phyloP scores from a whole-genome alignment of 352 stramenopile genomes.

The Hyphochytrium catenoides region DNA sequence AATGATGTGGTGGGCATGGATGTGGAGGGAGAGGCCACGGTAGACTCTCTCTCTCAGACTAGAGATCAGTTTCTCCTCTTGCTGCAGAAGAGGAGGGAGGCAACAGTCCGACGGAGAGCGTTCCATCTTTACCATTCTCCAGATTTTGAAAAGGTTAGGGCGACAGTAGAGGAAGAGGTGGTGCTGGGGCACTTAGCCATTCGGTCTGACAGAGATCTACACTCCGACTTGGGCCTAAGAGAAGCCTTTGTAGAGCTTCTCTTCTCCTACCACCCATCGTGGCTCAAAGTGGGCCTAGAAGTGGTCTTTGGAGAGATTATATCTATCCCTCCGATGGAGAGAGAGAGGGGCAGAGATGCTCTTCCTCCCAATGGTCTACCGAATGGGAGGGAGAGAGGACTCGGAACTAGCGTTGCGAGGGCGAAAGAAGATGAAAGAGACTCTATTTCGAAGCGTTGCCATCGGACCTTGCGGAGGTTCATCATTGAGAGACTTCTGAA shows the following conservation, averaged over 20 bases:
- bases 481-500: slow-evolving; percentile 25
- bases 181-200: slow-evolving; percentile 39
- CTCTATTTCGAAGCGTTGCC: slow-evolving; percentile 37
- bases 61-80: slow-evolving; percentile 22
- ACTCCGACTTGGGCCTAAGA: slow-evolving; percentile 65
- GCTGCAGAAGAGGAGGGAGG: slow-evolving; percentile 38
- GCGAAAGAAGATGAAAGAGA: slow-evolving; percentile 21
- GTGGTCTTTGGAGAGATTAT: slow-evolving; percentile 37
- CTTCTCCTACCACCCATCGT: slow-evolving; percentile 71
- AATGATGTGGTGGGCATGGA: not conserved
- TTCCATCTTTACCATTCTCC: slow-evolving; percentile 27
- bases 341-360: slow-evolving; percentile 24
- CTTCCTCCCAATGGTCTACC: slow-evolving; percentile 16
- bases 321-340: slow-evolving; percentile 18
- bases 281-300: slow-evolving; percentile 66
- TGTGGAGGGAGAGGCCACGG: slow-evolving; percentile 6
- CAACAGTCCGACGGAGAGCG: slow-evolving; percentile 24
- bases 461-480: slow-evolving; percentile 27
- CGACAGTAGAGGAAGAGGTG: slow-evolving; percentile 41
- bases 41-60: slow-evolving; percentile 23
- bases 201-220: slow-evolving; percentile 55
- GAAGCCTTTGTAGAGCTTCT: slow-evolving; percentile 53
- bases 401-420: slow-evolving; percentile 1
- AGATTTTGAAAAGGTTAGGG: slow-evolving; percentile 24
- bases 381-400: slow-evolving; percentile 11